Base-by-base conservation (phyloP, 768 basidiomycete species). In the Vararia minispora region DNA sequence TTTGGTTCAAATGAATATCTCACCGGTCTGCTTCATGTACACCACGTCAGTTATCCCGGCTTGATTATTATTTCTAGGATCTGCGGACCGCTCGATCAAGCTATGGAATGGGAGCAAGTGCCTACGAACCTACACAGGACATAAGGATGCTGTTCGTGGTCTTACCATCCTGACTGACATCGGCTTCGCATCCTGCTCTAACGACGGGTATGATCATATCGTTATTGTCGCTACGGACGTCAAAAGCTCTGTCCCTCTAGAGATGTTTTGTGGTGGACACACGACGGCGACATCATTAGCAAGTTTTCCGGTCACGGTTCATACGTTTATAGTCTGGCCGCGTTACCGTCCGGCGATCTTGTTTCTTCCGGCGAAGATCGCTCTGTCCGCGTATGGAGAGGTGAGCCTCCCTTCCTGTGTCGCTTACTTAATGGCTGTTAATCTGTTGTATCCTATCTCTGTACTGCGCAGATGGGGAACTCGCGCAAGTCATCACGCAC, bases 311-410 rank as follows among this genome's bases (percentile, higher is more conserved):
- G 91, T 1, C 95, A 98, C 57, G 94, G 91, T 2, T 95, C 91
- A 16, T 99, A 97, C 56, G 89, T 98, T 11, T 99, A 98, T 62
- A 81, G 84, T 40, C 58, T 99, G 11, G 74, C 85, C 0, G 72
- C 86, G 14, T 68, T 97, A 14, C 82, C 90, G 2, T 76, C 62
- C 44, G 86, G 92, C 14, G 78, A 82, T 46, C 69, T 91, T 16
- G 78, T 94, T 6, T 89, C 85, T n/a, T 76, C 79, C 25, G 90
- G 94, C 6, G 95, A 99, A 62, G 95, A 99, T 58, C 79, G 94
- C 33, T 83, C 83, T 3, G 76, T 94, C 35, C 73, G 94, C 16
- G 68, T 98, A 25, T 99, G 95, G 95, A 72, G 73, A 61, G 85
- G 86, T 83, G 50, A 42, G 73, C 58, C 11, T 18, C 31, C 28